Conservation (phyloP, 1,284 basidiomycete species). For the Tremellales sp. region DNA sequence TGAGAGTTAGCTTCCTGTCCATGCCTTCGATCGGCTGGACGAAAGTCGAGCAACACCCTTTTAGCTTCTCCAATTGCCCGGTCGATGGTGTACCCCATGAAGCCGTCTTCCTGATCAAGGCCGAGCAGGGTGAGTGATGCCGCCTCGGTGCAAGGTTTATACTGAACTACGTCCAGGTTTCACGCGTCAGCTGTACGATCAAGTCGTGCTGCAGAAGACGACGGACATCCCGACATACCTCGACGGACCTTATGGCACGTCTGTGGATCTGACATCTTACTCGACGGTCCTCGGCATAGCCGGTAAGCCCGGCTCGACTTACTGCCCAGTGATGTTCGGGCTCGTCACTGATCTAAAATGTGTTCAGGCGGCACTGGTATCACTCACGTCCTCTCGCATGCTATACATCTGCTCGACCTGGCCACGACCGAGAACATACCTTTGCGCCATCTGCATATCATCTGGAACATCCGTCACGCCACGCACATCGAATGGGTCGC, state of each 20-base stretch:
- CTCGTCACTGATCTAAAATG: too few species aligned
- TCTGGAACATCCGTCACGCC: conserved; percentile 39
- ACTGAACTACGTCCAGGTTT: conserved; percentile 16
- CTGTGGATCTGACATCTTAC: conserved; percentile 22
- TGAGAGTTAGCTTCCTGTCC: conserved; percentile 31
- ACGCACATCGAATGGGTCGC: conserved; percentile 23
- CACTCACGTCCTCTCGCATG: conserved; percentile 26
- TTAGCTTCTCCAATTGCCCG: conserved; percentile 41
- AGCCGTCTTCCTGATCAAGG: conserved; percentile 37
- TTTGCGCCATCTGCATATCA: conserved; percentile 28
- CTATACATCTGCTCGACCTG: conserved; percentile 15
- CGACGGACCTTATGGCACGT: conserved; percentile 45
- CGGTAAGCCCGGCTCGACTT: too few species aligned
- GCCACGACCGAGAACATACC: conserved; percentile 15
- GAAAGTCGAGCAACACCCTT: conserved; percentile 39
- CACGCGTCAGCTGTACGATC: conserved; percentile 26
- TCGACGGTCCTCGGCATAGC: conserved; percentile 37
- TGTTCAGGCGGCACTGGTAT: conserved; percentile 39
- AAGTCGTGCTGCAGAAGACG: conserved; percentile 10
- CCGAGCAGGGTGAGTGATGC: conserved; percentile 38
- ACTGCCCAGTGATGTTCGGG: not conserved
- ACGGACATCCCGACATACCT: conserved; percentile 26
- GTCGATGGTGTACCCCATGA: conserved; percentile 14
- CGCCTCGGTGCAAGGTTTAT: not conserved
- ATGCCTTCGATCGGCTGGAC: not conserved